phyloP scores from a whole-genome alignment of 2,329 filamentous ascomycete genomes.

The Aspergillus puulaauensis region DNA sequence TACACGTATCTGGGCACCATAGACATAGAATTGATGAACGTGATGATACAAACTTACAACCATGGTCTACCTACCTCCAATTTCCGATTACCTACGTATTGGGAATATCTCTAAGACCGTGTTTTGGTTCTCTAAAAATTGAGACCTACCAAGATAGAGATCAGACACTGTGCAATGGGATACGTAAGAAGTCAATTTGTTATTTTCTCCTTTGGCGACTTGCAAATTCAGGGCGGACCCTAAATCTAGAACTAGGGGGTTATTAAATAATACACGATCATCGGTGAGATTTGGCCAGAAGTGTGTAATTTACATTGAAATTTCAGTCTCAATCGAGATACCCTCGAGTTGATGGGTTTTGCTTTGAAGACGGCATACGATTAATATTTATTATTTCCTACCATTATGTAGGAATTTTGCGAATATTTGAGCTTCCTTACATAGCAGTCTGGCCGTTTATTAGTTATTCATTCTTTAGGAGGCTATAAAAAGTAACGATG shows the following conservation, averaged over 20 bases:
- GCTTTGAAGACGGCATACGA: background rate
- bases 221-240: background rate
- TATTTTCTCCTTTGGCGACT: background rate
- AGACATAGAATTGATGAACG: slow-evolving; percentile 6
- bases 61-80: background rate
- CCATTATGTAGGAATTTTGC: background rate
- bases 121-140: no score
- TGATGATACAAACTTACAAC: background rate
- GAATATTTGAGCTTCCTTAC: background rate
- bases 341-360: background rate
- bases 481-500: slow-evolving; percentile 11
- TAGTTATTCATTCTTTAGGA: background rate
- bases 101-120: background rate
- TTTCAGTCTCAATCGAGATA: background rate
- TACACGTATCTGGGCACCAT: slow-evolving; percentile 1
- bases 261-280: background rate
- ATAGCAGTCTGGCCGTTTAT: background rate
- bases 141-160: no score
- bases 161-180: no score
- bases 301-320: background rate
- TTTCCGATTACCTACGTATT: background rate
- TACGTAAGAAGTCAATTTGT: background rate
- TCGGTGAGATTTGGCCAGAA: background rate
- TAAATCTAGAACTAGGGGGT: background rate
- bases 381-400: no score